Conservation (phyloP, 129 eudicot genomes). For the Ambrosia trifida region DNA sequence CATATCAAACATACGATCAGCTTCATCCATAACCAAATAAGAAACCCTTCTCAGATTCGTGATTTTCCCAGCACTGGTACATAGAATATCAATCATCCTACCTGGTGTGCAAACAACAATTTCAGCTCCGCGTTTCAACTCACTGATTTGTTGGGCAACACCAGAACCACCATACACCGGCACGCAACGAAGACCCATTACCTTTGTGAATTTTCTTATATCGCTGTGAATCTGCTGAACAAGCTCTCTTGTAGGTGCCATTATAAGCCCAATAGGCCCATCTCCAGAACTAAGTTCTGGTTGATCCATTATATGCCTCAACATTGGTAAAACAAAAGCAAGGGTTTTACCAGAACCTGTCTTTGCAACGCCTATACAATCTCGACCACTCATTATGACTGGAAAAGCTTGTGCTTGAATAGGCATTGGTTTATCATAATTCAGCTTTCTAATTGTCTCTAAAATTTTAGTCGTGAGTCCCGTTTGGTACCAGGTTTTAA, state of each 20-base stretch:
- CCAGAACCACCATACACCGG: constrained; percentile 90
- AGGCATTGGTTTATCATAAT: constrained; percentile 72
- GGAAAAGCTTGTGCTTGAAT: constrained; percentile 83
- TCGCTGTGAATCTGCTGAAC: constrained; percentile 84
- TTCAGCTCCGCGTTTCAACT: constrained; percentile 72
- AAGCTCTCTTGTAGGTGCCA: constrained; percentile 86
- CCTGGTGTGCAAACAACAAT: constrained; percentile 86
- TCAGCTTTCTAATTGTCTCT: constrained; percentile 63
- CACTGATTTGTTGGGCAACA: constrained; percentile 85
- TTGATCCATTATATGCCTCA: constrained; percentile 84
- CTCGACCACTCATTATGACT: constrained; percentile 78
- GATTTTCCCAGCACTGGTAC: constrained; percentile 78
- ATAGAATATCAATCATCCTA: constrained; percentile 75
- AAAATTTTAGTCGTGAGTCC: constrained; percentile 60
- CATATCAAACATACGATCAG: constrained; percentile 90
- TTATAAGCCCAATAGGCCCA: constrained; percentile 78
- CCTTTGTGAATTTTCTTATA: constrained; percentile 62
- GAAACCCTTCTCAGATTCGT: constrained; percentile 79
- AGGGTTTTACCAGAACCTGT: constrained; percentile 83
- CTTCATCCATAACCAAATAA: constrained; percentile 80
- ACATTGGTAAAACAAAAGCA: constrained; percentile 79
- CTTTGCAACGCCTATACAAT: constrained; percentile 79
- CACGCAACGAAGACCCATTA: constrained; percentile 68
- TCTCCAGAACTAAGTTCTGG: constrained; percentile 66
- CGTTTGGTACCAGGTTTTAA: constrained; percentile 76